Conservation (phyloP, 78 protist genomes). For the Dictyostelium discoideum region DNA sequence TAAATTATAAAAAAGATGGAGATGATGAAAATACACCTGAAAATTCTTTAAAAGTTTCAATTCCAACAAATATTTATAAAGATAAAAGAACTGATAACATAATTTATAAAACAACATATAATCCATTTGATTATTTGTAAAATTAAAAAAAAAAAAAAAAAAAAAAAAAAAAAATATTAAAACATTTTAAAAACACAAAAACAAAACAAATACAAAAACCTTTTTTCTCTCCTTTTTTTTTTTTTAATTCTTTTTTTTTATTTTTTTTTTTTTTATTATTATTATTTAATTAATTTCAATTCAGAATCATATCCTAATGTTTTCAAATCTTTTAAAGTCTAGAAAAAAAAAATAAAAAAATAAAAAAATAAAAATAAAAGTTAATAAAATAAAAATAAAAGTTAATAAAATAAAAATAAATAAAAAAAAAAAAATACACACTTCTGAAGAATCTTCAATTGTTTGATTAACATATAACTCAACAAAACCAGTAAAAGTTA, state of each 20-base stretch:
- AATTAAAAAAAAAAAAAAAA: not conserved
- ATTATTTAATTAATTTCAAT: not conserved
- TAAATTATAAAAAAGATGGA: not conserved
- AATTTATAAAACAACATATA: conserved; percentile 1
- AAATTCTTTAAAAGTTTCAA: not conserved
- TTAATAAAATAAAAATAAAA: too few relatives aligned
- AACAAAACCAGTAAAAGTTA: conserved; percentile 66
- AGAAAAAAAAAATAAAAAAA: not conserved
- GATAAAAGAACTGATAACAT: not conserved
- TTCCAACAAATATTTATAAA: conserved; percentile 1
- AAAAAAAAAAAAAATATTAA: not conserved
- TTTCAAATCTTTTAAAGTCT: conserved; percentile 41
- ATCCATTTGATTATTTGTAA: conserved; percentile 33
- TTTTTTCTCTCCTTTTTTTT: too few relatives aligned
- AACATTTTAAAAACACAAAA: not conserved
- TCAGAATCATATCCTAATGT: conserved; percentile 26
- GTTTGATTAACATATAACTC: conserved; percentile 62
- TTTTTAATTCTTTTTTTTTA: not conserved
- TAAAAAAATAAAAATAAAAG: not conserved
- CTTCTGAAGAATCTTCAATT: conserved; percentile 22
- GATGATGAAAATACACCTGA: not conserved
- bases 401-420: not conserved
- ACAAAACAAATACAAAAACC: not conserved
- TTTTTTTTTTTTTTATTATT: not conserved
- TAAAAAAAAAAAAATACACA: not conserved